phyloP scores from a whole-genome alignment of 1,139 yeast genomes.

The Scheffersomyces quercinus region DNA sequence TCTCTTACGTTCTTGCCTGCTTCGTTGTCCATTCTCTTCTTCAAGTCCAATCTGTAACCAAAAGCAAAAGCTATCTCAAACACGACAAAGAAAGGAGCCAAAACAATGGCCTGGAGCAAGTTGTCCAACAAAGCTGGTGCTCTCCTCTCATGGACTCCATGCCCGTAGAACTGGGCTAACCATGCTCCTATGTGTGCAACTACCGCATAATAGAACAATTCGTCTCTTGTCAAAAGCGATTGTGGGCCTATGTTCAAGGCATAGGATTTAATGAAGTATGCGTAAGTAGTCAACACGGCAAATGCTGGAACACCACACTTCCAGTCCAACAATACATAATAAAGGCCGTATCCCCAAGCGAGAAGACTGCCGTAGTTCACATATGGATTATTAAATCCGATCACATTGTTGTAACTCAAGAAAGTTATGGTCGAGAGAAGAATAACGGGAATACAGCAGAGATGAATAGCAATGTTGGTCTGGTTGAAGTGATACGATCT shows the following conservation, averaged over 20 bases:
- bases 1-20: constrained; percentile 42
- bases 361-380: constrained; percentile 39
- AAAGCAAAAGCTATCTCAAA: constrained; percentile 71
- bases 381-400: constrained; percentile 27
- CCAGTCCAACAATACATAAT: constrained; percentile 46
- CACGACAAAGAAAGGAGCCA: constrained; percentile 88
- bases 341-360: constrained; percentile 38
- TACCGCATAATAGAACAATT: constrained; percentile 31
- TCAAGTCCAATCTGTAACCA: constrained; percentile 60
- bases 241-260: constrained; percentile 23
- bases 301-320: constrained; percentile 41
- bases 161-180: constrained; percentile 90
- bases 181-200: constrained; percentile 58
- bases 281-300: constrained; percentile 37
- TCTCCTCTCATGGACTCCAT: constrained; percentile 74
- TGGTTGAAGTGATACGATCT: constrained; percentile 76
- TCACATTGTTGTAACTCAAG: constrained; percentile 22
- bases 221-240: constrained; percentile 19
- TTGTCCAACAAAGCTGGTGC: constrained; percentile 90
- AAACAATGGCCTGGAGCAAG: constrained; percentile 76
- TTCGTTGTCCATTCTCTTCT: constrained; percentile 52
- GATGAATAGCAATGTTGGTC: constrained; percentile 74
- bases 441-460: constrained; percentile 78
- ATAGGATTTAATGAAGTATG: constrained; percentile 36
- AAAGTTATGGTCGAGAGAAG: constrained; percentile 54